Evolutionary conservation across 495 filamentous ascomycete genomes (phyloP), one percentile per base, ranked within the genome.

Genomic region (Xylaria venustula): DNA sequence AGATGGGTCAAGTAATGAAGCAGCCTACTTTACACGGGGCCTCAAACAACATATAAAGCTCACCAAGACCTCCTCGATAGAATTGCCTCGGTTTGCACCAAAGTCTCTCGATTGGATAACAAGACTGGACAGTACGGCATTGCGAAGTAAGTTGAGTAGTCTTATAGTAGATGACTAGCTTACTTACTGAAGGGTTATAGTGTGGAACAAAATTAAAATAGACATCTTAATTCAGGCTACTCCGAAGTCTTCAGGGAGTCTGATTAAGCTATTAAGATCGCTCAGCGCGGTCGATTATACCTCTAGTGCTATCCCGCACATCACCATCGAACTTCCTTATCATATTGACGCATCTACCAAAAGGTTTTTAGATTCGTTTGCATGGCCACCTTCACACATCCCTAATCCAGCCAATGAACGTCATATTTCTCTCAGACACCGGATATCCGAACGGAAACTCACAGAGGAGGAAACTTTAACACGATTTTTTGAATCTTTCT

Each of bases 171-270:
- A 34, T 73, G 17, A 69, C 40, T 69, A 51, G 42, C 2, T 28
- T 49, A 19, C 9, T 12, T 41, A 46, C 58, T 61, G 32, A 61
- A 20, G 2, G 34, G 14, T 4, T 12, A 5, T 61, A 90, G 90
- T 81, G 26, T 96, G 91, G 91, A 86, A 90, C 64, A 83, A 84
- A 44, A 74, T 88, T 6, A 82, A 77, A 37, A 78, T 96, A 48
- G 90, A 95, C 54, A 88, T 96, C 22, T 70, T 93, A 8, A 83
- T 96, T 32, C 87, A 91, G 49, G 88, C 88, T n/a, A 78, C 86
- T 12, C 70, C 82, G 7, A 78, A 84, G 2, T 83, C 85, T 25
- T 85, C 90, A 8, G 90, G 90, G 2, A 88, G 87, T 47, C 62
- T 96, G 17, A 84, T 90, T 23, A 81, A 89, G 48, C 78, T 95